phyloP scores from a whole-genome alignment of 805 yeast genomes.

The Yamadazyma phyllophila region DNA sequence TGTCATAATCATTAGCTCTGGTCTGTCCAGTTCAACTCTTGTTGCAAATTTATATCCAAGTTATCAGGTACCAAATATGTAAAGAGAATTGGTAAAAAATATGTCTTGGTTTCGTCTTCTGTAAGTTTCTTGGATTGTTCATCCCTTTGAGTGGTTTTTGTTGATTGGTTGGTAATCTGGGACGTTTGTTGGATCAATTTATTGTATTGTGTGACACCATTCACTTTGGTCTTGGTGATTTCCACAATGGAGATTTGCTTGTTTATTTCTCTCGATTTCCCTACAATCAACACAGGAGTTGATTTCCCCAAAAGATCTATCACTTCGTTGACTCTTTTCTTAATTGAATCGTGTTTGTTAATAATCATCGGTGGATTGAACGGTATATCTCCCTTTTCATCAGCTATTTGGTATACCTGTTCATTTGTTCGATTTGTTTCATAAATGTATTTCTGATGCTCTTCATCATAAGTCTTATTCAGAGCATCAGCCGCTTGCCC shows the following conservation, averaged over 20 bases:
- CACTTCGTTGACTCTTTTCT: conserved; percentile 11
- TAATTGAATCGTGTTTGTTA: conserved; percentile 11
- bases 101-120: background rate
- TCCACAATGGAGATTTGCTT: conserved; percentile 14
- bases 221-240: conserved; percentile 10
- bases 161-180: conserved; percentile 1
- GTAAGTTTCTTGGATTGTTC: background rate
- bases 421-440: background rate
- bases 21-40: conserved; percentile 7
- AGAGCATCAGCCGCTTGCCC: background rate
- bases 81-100: conserved; percentile 13
- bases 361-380: conserved; percentile 7
- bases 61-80: conserved; percentile 10
- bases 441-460: background rate
- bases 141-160: background rate
- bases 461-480: background rate
- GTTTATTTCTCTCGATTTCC: conserved; percentile 7
- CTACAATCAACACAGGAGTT: conserved; percentile 8
- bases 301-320: background rate
- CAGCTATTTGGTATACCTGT: background rate
- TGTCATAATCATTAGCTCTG: conserved; percentile 1
- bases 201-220: conserved; percentile 11
- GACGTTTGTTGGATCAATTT: conserved; percentile 11
- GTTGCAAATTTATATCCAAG: background rate
- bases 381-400: background rate